Conservation (phyloP, 805 yeast species). For the Candida hispaniensis region DNA sequence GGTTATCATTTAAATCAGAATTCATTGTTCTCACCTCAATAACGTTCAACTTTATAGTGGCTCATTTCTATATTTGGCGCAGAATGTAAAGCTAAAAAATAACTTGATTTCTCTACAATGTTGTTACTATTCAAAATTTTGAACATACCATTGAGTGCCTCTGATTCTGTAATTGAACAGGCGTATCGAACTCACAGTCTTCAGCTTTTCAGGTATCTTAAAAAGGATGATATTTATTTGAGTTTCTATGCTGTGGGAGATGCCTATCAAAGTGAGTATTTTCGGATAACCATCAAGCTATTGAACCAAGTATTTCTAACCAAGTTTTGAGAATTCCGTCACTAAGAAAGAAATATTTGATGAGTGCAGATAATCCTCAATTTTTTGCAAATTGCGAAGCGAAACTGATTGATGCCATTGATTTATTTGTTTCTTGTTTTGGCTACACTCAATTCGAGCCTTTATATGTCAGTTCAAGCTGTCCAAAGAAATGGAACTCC, state of each 20-base stretch:
- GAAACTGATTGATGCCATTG: slow-evolving; percentile 12
- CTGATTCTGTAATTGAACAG: slow-evolving; percentile 14
- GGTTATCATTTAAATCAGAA: too few relatives aligned
- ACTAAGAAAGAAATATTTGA: slow-evolving; percentile 13
- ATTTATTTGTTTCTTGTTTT: slow-evolving; percentile 9
- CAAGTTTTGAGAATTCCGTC: slow-evolving; percentile 5
- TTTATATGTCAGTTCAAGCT: slow-evolving; percentile 7
- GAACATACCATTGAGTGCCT: slow-evolving; percentile 10
- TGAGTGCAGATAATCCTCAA: slow-evolving; percentile 10
- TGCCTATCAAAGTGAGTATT: slow-evolving; percentile 8
- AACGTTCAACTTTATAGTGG: too few relatives aligned
- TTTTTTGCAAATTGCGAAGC: slow-evolving; percentile 11
- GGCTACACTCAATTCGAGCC: slow-evolving; percentile 13
- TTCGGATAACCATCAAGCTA: neutral
- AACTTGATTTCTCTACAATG: too few relatives aligned
- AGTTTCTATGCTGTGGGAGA: slow-evolving; percentile 14
- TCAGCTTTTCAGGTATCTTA: slow-evolving; percentile 14
- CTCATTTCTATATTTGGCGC: too few relatives aligned
- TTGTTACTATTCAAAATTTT: slow-evolving; percentile 10
- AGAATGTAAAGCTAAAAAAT: too few relatives aligned
- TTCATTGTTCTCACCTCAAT: too few relatives aligned
- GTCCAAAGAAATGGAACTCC: slow-evolving; percentile 9
- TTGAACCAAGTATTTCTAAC: neutral
- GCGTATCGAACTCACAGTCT: slow-evolving; percentile 11
- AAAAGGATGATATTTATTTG: slow-evolving; percentile 8